Evolutionary conservation across 192 early-diverging fungal species (phyloP).

Genomic region (Entomortierella chlamydospora): DNA sequence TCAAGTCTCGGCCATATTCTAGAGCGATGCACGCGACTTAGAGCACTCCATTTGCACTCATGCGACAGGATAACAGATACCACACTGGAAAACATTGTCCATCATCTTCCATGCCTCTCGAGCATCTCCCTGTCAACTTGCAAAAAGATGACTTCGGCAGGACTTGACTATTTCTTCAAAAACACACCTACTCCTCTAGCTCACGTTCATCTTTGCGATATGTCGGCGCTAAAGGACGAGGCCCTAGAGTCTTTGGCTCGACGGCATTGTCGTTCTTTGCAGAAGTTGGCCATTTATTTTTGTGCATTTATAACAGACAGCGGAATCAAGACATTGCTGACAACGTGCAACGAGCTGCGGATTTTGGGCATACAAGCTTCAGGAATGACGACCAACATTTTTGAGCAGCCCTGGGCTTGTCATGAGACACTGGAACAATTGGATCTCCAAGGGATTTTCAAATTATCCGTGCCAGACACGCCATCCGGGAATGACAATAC

Average conservation of each 20-base stretch:
- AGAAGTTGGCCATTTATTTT: constrained; percentile 31
- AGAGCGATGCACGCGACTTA: constrained; percentile 7
- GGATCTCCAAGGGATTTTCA: constrained; percentile 35
- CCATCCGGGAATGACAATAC: background rate
- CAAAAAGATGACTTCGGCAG: constrained; percentile 3
- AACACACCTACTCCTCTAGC: background rate
- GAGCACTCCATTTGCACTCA: constrained; percentile 12
- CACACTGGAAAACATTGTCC: background rate
- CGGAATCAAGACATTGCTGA: constrained; percentile 15
- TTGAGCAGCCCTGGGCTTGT: constrained; percentile 29
- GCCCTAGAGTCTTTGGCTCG: constrained; percentile 2
- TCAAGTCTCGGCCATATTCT: background rate
- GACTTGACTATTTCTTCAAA: constrained; percentile 15
- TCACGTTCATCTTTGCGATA: constrained; percentile 29
- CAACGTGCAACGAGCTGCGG: background rate
- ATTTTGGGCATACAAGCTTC: constrained; percentile 24
- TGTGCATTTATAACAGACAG: constrained; percentile 8
- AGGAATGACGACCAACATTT: constrained; percentile 12
- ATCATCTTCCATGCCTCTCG: background rate
- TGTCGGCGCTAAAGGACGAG: constrained; percentile 10
- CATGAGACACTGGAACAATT: constrained; percentile 18
- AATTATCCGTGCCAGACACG: background rate
- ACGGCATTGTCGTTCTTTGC: constrained; percentile 1
- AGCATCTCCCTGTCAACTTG: constrained; percentile 22
- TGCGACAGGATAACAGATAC: constrained; percentile 18